phyloP scores from a whole-genome alignment of 331 rosid species.

The Quercus lobata region DNA sequence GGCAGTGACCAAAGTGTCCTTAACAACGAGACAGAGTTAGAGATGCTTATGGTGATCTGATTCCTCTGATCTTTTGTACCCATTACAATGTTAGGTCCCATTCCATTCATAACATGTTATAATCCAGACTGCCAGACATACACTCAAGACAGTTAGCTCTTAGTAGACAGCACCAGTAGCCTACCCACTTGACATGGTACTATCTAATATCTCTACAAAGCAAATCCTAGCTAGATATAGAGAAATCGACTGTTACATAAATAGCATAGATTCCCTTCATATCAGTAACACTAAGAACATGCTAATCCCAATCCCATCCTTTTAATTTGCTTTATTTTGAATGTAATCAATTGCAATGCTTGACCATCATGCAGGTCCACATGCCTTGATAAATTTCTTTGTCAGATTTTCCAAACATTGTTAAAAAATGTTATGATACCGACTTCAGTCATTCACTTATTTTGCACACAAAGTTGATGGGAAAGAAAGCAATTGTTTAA shows the following conservation, averaged over 20 bases:
- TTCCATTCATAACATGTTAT: slow-evolving; percentile 28
- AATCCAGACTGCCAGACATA: slow-evolving; percentile 31
- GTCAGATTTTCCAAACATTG: slow-evolving; percentile 1
- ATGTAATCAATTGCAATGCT: background rate
- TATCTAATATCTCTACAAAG: slow-evolving; percentile 18
- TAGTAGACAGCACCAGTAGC: slow-evolving; percentile 21
- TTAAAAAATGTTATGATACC: background rate
- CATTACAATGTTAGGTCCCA: slow-evolving; percentile 20
- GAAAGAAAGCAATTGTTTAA: background rate
- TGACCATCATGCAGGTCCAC: slow-evolving; percentile 21
- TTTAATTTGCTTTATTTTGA: background rate
- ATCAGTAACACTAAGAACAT: no score
- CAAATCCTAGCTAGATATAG: slow-evolving; percentile 33
- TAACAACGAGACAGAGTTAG: slow-evolving; percentile 48
- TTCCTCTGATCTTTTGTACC: slow-evolving; percentile 41
- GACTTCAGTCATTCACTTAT: background rate
- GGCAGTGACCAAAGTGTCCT: slow-evolving; percentile 53
- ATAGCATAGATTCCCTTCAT: slow-evolving; percentile 17
- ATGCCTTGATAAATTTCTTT: slow-evolving; percentile 8
- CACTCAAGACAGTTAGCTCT: slow-evolving; percentile 33
- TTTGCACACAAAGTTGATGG: background rate
- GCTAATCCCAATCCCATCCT: slow-evolving; percentile 7
- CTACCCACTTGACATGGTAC: slow-evolving; percentile 39
- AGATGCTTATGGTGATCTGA: slow-evolving; percentile 50
- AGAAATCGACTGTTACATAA: slow-evolving; percentile 31